Evolutionary conservation across 371 early-diverging fungal genomes (phyloP).

Genomic region (Lichtheimia corymbifera): DNA sequence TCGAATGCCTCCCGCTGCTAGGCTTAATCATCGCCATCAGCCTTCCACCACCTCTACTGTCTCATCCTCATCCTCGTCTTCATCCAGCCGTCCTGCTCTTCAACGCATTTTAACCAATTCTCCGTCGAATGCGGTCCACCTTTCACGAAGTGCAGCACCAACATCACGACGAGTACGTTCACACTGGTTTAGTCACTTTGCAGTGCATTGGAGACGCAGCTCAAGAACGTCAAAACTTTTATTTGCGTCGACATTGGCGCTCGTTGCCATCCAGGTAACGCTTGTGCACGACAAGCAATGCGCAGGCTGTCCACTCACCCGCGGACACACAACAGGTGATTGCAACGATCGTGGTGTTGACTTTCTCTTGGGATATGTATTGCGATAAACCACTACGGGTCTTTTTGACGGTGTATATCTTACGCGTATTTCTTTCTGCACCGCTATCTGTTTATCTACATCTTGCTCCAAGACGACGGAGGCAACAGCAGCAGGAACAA

Average conservation of each 20-base stretch:
- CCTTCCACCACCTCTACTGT: conserved; percentile 43
- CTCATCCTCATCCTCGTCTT: conserved; percentile 41
- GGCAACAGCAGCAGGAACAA: conserved; percentile 11
- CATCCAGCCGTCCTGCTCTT: conserved; percentile 47
- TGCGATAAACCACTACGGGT: conserved; percentile 51
- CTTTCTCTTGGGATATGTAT: conserved; percentile 46
- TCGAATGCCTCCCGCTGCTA: conserved; percentile 21
- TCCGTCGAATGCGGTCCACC: conserved; percentile 47
- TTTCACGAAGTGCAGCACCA: conserved; percentile 43
- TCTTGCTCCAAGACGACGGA: conserved; percentile 39
- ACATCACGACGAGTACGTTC: conserved; percentile 50
- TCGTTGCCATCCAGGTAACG: conserved; percentile 35
- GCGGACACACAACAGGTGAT: conserved; percentile 19
- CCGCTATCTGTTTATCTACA: conserved; percentile 47
- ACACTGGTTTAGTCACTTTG: conserved; percentile 52
- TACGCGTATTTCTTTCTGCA: conserved; percentile 39
- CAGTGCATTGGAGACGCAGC: conserved; percentile 47
- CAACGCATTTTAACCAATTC: conserved; percentile 47
- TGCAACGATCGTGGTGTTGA: conserved; percentile 34
- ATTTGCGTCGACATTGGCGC: conserved; percentile 37
- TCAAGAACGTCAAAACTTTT: conserved; percentile 43
- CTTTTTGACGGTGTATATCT: conserved; percentile 43
- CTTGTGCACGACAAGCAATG: background rate
- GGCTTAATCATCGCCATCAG: conserved; percentile 49
- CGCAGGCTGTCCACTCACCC: too few relatives aligned